These are phyloP conservation scores for Rutstroemia sp. DNA, from an alignment of 2,329 filamentous ascomycete species.

Conservation along the genomic window DNA sequence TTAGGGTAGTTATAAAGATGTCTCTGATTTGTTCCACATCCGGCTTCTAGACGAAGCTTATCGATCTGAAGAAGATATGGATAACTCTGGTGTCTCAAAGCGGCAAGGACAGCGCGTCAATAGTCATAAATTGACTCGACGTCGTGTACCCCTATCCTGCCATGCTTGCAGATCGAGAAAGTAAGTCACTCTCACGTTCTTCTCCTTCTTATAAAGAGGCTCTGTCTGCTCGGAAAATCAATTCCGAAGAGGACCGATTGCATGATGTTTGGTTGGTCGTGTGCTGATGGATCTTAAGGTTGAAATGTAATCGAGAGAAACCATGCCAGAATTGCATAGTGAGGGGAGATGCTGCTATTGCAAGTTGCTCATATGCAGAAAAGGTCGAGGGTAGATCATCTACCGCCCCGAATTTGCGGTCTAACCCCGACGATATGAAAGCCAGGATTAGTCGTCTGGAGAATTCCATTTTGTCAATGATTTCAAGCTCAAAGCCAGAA, in stretches of 20 bases:
- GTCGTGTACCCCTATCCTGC: constrained; percentile 17
- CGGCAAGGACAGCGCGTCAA: constrained; percentile 1
- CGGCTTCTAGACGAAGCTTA: constrained; percentile 1
- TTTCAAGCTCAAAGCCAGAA: constrained; percentile 23
- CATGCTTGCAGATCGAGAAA: constrained; percentile 17
- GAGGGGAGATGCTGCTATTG: constrained; percentile 35
- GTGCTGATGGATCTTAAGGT: constrained; percentile 12
- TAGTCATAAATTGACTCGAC: background rate
- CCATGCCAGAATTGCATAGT: constrained; percentile 47
- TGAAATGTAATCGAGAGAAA: constrained; percentile 45
- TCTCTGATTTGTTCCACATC: background rate
- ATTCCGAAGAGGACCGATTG: no score
- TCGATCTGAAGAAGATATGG: constrained; percentile 5
- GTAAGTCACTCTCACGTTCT: constrained; percentile 7
- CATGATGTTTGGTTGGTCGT: background rate
- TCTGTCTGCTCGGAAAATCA: no score
- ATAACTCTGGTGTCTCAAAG: constrained; percentile 8
- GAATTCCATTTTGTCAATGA: constrained; percentile 47
- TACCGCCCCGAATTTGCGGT: constrained; percentile 5
- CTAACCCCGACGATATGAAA: constrained; percentile 39
- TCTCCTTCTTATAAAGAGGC: no score
- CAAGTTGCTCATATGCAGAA: constrained; percentile 42
- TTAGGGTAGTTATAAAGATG: background rate
- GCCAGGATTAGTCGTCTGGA: constrained; percentile 47
- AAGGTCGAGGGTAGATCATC: constrained; percentile 35